These are phyloP conservation scores for Aspergillus cejpii DNA, from an alignment of 2,329 filamentous ascomycete species.

Conservation along the genomic window DNA sequence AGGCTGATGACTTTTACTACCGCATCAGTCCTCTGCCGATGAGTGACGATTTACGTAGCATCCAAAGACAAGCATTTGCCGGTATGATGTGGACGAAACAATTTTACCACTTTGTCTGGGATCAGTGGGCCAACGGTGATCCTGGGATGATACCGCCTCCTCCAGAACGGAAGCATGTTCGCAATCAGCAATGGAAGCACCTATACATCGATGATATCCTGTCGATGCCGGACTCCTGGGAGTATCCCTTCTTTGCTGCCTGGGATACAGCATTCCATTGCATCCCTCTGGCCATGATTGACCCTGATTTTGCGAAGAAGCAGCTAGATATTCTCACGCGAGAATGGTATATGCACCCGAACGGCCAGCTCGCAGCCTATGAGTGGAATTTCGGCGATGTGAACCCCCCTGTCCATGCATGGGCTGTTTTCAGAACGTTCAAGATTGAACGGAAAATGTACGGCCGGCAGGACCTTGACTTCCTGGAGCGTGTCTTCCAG, in stretches of 20 bases:
- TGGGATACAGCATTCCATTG: slow-evolving; percentile 98
- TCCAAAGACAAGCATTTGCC: slow-evolving; percentile 87
- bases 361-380: slow-evolving; percentile 85
- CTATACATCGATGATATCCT: slow-evolving; percentile 91
- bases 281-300: slow-evolving; percentile 92
- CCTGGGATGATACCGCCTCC: slow-evolving; percentile 82
- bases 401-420: slow-evolving; percentile 92
- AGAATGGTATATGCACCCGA: slow-evolving; percentile 98
- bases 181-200: slow-evolving; percentile 89
- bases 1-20: slow-evolving; percentile 95
- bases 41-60: slow-evolving; percentile 86
- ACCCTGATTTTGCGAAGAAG: slow-evolving; percentile 96
- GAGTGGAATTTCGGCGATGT: slow-evolving; percentile 99
- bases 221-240: slow-evolving; percentile 98
- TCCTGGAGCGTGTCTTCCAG: slow-evolving; percentile 92
- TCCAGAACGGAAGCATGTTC: slow-evolving; percentile 66
- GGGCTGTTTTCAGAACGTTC: slow-evolving; percentile 92
- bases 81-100: slow-evolving; percentile 99
- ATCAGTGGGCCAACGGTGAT: slow-evolving; percentile 95
- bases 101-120: slow-evolving; percentile 94
- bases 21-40: slow-evolving; percentile 88
- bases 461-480: slow-evolving; percentile 87
- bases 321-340: slow-evolving; percentile 91
- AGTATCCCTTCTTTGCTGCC: slow-evolving; percentile 95
- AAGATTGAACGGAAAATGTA: slow-evolving; percentile 98